Evolutionary conservation across 2,329 filamentous ascomycete species (phyloP), one percentile per base, ranked within the genome.

Genomic region (Byssochlamys sp.): DNA sequence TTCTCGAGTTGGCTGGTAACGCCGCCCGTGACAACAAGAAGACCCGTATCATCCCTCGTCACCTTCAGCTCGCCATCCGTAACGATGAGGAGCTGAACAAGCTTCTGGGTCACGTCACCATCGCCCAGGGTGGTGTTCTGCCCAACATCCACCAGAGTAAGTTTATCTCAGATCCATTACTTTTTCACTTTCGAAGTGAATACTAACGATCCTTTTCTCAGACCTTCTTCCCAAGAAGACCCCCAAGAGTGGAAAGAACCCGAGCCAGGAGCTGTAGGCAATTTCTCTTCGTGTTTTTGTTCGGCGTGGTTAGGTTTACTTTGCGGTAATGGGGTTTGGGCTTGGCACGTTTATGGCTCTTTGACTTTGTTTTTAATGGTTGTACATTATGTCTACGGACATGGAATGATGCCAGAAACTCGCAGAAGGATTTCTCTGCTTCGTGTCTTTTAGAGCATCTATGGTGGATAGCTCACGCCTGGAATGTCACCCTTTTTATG

Each of bases 11-110:
- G 80, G 94, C 94, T 77, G 94, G 94, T 70, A 99, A 99, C 78
- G 94, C 94, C 71, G 94, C 94, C 64, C 92, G 94, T 70, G 94
- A 99, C 82, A 96, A 97, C 87, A 99, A 99, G 90, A 97, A 97
- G 89, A 99, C 92, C 65, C 91, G 94, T 88, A 99, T 99, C 81
- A 99, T 97, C 61, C 94, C 94, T 65, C 91, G 94, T 79, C 94
- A 99, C 80, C 86, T 99, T 53, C 94, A 99, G 83, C 90, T 99
- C 69, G 94, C 94, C 79, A 99, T 99, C 82, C 88, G 94, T 73
- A 96, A 96, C 81, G 92, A 97, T 78, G 92, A 97, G 85, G 94
- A 99, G 81, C 78, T 97, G 89, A 96, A 97, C 89, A 97, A 96
- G 85, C 87, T 95, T 62, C 84, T 96, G 65, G 91, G 91, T 59